phyloP scores from a whole-genome alignment of 768 basidiomycete species.

The Leccinum broughii region DNA sequence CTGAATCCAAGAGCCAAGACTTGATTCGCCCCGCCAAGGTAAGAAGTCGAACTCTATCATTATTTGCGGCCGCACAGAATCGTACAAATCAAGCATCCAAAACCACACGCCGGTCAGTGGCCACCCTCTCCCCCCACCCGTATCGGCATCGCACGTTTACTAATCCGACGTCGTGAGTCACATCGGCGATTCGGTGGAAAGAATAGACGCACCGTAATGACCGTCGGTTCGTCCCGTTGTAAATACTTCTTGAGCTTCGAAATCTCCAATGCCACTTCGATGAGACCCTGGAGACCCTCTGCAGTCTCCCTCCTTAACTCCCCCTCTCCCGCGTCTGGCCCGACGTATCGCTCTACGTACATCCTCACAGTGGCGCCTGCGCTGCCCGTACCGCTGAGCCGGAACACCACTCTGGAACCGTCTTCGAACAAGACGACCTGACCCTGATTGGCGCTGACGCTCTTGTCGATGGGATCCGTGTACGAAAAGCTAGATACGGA shows the following conservation, averaged over 20 bases:
- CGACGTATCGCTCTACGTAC: conserved; percentile 93
- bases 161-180: conserved; percentile 2
- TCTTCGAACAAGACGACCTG: conserved; percentile 91
- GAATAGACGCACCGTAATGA: conserved; percentile 76
- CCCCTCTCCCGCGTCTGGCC: conserved; percentile 58
- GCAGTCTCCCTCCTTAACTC: conserved; percentile 77
- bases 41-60: conserved; percentile 14
- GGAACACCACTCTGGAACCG: conserved; percentile 93
- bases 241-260: conserved; percentile 86
- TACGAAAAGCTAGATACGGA: conserved; percentile 89
- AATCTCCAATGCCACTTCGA: conserved; percentile 89
- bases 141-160: conserved; percentile 15
- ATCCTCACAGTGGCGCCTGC: conserved; percentile 95
- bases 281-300: conserved; percentile 90
- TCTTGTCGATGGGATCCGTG: conserved; percentile 97
- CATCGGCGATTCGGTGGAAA: conserved; percentile 4
- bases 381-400: conserved; percentile 94
- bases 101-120: background rate
- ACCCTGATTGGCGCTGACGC: conserved; percentile 93
- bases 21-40: background rate
- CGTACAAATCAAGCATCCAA: conserved; percentile 19
- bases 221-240: conserved; percentile 88
- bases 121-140: background rate
- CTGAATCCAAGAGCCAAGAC: background rate
- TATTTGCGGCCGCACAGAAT: background rate